Evolutionary conservation across 2,329 filamentous ascomycete species (phyloP).

Genomic region (Sporothrix globosa): DNA sequence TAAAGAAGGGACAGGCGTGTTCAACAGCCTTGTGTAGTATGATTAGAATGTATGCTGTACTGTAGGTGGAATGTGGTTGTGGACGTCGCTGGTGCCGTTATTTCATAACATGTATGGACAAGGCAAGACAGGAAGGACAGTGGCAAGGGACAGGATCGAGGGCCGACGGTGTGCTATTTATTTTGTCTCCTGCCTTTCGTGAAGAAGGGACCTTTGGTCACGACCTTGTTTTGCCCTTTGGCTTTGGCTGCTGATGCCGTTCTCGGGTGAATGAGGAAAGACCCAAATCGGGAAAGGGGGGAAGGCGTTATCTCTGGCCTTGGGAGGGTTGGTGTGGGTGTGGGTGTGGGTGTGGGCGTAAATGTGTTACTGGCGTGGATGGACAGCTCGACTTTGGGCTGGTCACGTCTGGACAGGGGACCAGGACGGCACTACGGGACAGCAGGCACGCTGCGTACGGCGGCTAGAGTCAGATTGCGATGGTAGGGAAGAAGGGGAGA

Average conservation of each 20-base stretch:
- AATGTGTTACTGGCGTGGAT: background rate
- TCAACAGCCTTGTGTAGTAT: conserved; percentile 1
- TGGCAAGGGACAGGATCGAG: background rate
- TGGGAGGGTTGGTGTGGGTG: background rate
- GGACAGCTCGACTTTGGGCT: no score
- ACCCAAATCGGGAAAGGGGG: background rate
- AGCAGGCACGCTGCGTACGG: conserved; percentile 1
- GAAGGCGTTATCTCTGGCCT: conserved; percentile 10
- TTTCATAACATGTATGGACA: background rate
- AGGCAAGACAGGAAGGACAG: background rate
- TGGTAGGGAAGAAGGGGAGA: background rate
- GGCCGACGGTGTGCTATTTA: no score
- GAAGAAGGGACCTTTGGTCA: background rate
- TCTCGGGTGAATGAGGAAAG: conserved; percentile 19
- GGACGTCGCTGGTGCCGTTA: background rate
- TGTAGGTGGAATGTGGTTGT: background rate
- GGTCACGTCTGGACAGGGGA: no score
- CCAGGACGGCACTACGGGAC: background rate
- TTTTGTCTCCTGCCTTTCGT: background rate
- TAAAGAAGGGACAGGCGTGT: conserved; percentile 6
- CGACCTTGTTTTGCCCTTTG: background rate
- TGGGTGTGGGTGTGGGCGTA: background rate
- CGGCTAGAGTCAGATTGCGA: conserved; percentile 21
- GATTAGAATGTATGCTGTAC: background rate
- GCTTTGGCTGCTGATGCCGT: conserved; percentile 19